These are phyloP conservation scores for Urostyla sp. DNA, from an alignment of 73 alveolate species.

Conservation along the genomic window DNA sequence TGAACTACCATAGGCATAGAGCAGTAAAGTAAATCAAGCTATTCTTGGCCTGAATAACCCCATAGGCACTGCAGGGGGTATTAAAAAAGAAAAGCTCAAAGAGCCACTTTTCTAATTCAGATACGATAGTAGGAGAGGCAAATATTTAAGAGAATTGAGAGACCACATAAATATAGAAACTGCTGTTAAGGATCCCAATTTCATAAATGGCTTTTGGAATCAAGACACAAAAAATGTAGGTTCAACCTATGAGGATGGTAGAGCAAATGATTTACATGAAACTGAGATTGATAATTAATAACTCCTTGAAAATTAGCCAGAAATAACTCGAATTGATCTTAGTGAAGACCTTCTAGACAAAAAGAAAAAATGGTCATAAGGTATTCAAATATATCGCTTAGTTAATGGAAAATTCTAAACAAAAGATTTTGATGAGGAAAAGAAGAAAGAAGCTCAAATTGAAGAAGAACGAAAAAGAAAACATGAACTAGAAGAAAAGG, in stretches of 20 bases:
- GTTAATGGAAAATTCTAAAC: constrained; percentile 50
- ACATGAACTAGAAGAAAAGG: constrained; percentile 46
- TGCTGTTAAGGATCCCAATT: constrained; percentile 48
- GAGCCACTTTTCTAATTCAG: constrained; percentile 49
- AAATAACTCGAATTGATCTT: too few relatives aligned
- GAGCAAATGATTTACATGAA: too few relatives aligned
- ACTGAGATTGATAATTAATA: too few relatives aligned
- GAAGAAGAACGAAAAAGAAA: constrained; percentile 43
- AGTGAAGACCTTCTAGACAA: constrained; percentile 31
- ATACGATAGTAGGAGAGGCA: constrained; percentile 12
- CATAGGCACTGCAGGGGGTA: too few relatives aligned
- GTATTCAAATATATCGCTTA: constrained; percentile 38
- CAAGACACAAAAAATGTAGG: neutral
- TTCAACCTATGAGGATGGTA: too few relatives aligned
- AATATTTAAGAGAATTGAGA: constrained; percentile 36
- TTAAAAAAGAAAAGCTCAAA: constrained; percentile 7
- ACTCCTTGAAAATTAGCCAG: too few relatives aligned
- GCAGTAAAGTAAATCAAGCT: neutral
- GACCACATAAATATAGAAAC: neutral
- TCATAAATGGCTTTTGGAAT: constrained; percentile 25
- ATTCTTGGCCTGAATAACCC: too few relatives aligned
- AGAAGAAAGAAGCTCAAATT: constrained; percentile 14
- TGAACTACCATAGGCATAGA: constrained; percentile 1
- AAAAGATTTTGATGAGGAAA: constrained; percentile 50
- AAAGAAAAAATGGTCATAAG: constrained; percentile 50